Evolutionary conservation across 495 filamentous ascomycete genomes (phyloP).

Genomic region (Aspergillus mulundensis): DNA sequence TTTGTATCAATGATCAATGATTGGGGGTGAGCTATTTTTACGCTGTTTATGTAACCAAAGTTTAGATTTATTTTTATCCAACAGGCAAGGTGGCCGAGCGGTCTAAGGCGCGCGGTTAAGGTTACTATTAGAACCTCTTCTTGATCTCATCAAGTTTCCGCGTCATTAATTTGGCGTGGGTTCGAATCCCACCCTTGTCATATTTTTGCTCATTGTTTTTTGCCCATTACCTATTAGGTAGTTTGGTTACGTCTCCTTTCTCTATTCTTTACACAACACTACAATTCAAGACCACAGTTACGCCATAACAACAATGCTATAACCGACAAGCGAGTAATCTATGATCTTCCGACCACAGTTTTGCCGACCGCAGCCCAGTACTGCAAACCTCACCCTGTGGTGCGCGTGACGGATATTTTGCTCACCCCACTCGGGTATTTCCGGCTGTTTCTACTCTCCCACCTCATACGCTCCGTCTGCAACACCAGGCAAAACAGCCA

Average conservation of each 20-base stretch:
- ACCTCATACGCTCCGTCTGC: conserved; percentile 4
- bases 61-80: not conserved
- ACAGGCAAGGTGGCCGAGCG: conserved; percentile 17
- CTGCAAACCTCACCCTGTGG: too few relatives aligned
- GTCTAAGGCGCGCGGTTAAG: conserved; percentile 19
- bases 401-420: conserved; percentile 14
- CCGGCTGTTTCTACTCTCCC: conserved; percentile 18
- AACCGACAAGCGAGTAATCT: too few relatives aligned
- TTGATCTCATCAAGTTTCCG: conserved; percentile 12
- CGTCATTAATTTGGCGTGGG: conserved; percentile 32
- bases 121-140: conserved; percentile 6
- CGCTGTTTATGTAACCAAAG: too few relatives aligned
- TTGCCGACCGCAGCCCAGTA: too few relatives aligned
- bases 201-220: conserved; percentile 2
- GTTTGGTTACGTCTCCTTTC: too few relatives aligned
- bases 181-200: conserved; percentile 48
- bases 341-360: too few relatives aligned
- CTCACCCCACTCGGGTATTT: conserved; percentile 16
- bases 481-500: conserved; percentile 3
- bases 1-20: too few relatives aligned
- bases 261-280: too few relatives aligned
- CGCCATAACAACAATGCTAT: too few relatives aligned
- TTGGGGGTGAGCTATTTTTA: too few relatives aligned
- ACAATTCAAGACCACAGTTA: too few relatives aligned
- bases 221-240: too few relatives aligned